Percentiles rank a stretch among this genome's conserved stretches.
phyloP scores from a whole-genome alignment of 495 filamentous ascomycete genomes.

The Lepidopterella palustris region DNA sequence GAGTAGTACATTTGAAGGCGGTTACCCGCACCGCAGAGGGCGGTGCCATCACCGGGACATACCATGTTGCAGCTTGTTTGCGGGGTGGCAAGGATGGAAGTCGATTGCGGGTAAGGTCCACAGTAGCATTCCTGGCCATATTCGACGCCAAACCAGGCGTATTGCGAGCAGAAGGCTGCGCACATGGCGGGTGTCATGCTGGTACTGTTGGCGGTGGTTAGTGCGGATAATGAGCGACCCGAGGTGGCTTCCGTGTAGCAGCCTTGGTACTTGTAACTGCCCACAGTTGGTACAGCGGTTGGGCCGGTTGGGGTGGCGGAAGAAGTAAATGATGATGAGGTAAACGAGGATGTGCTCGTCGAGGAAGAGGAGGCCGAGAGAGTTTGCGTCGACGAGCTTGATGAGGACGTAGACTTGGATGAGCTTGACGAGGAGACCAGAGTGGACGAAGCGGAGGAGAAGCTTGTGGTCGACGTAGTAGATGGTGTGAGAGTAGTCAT shows the following conservation, averaged over 20 bases:
- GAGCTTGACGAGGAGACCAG: background rate
- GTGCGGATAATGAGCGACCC: slow-evolving; percentile 6
- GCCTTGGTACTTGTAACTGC: slow-evolving; percentile 7
- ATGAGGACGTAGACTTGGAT: background rate
- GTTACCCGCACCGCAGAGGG: slow-evolving; percentile 12
- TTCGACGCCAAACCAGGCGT: slow-evolving; percentile 23
- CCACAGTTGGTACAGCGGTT: background rate
- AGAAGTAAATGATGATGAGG: background rate
- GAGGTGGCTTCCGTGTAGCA: slow-evolving; percentile 10
- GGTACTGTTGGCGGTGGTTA: background rate
- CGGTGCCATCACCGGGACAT: slow-evolving; percentile 39
- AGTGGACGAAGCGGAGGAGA: background rate
- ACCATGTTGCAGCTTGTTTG: slow-evolving; percentile 44
- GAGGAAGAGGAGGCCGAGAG: background rate
- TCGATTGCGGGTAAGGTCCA: slow-evolving; percentile 1
- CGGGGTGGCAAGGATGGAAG: background rate
- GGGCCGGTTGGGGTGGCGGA: background rate
- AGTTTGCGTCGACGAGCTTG: background rate
- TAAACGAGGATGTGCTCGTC: background rate
- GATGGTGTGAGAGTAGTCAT: background rate
- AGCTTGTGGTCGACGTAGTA: background rate
- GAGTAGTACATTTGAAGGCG: slow-evolving; percentile 6
- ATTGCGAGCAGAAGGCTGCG: slow-evolving; percentile 13
- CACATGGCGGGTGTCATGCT: slow-evolving; percentile 15
- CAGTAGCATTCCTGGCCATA: slow-evolving; percentile 21